Base-by-base conservation (phyloP, 371 early-diverging fungal species). In the Apophysomyces elegans region DNA sequence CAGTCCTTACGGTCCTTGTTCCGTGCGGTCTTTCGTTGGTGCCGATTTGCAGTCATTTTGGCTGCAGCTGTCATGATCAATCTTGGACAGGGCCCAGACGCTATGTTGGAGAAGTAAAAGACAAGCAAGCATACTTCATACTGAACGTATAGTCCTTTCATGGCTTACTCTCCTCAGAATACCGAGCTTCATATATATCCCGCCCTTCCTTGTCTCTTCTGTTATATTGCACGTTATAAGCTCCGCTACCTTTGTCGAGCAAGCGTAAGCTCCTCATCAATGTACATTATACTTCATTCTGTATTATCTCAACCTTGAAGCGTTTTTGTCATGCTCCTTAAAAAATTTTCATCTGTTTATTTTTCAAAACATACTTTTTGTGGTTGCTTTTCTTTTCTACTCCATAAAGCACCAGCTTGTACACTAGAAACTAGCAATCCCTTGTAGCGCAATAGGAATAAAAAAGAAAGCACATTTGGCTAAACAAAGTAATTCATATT, bases 41-140 rank as follows among this genome's bases (percentile, higher is more conserved):
- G 79, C 71, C 77, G 82, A 26, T 85, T 85, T 68, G 59, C 81
- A 7, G 45, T 79, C n/a, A 66, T 83, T 36, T 65, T 85, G 39
- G 62, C 76, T 32, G 73, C 80, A 12, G 83, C 83, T 9, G 62
- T 80, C 6, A 65, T 80, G 12, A 79, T 85, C 67, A 81, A 80
- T 61, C 45, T 85, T 26, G 79, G 76, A 57, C 64, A 71, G n/a
- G 71, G 71, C 9, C 71, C 71, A 16, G 71, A 71, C n/a, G 66
- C 61, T 14, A 64, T 71, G 62, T 41, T 70, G 62, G 68, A 68
- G 38, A 68, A 68, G 54, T 68, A 47, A 59, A 32, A 37, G 5
- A 41, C 8, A 41, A 41, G 13, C 8, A 41, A 41, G 13, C 8
- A 13, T 11, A 13, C 41, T 11, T 35, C 54, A 37, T 59, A 57